Conservation (phyloP, 1,284 basidiomycete species). For the Ganoderma lingzhi region DNA sequence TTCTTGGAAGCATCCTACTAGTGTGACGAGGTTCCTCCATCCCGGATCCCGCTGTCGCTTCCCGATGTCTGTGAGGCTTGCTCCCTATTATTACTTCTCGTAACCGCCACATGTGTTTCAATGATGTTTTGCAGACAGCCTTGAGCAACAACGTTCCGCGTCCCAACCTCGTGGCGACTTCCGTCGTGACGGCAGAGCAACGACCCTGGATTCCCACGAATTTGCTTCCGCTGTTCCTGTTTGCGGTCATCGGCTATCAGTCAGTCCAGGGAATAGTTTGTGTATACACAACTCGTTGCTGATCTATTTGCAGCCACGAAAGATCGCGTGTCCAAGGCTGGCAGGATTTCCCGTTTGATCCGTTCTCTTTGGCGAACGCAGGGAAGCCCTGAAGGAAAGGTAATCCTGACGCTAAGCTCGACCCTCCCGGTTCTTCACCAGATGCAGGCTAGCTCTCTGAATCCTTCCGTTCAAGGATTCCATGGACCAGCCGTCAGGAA, state of each 20-base stretch:
- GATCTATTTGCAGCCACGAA: background rate
- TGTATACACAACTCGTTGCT: background rate
- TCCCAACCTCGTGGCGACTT: background rate
- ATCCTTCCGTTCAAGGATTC: background rate
- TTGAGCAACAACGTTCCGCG: background rate
- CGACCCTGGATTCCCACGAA: background rate
- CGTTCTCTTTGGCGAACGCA: background rate
- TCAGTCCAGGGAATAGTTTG: background rate
- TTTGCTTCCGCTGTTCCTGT: background rate
- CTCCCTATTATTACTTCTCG: background rate
- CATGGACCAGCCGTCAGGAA: background rate
- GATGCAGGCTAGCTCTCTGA: background rate
- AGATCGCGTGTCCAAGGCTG: background rate
- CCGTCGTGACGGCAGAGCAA: background rate
- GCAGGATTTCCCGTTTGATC: background rate
- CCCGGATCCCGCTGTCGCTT: background rate
- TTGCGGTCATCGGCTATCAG: slow-evolving; percentile 1
- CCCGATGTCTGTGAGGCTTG: background rate
- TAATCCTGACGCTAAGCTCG: background rate
- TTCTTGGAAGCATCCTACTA: background rate
- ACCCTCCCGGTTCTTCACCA: background rate
- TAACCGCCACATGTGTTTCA: background rate
- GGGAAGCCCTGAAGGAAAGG: background rate
- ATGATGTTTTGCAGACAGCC: background rate
- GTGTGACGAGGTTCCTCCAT: background rate